Base-by-base conservation (phyloP, 805 yeast species). In the Saccharomycopsis amapae region DNA sequence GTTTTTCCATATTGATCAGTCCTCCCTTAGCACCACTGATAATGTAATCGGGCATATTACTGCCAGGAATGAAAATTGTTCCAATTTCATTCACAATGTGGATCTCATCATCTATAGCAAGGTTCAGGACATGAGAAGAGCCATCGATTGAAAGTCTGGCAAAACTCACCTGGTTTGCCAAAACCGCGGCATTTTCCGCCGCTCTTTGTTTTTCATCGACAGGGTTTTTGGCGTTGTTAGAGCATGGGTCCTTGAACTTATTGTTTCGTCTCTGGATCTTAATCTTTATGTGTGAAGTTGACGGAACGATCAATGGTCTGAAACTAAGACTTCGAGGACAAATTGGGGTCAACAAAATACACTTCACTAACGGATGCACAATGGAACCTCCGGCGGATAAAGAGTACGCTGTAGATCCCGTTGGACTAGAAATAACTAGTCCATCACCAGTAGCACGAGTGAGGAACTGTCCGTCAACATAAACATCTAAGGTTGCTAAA, bases 371-470 rank as follows among this genome's bases (percentile, higher is more conserved):
- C 0, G 97, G 97, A 53, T 89, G 94, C 1, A 86, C 90, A 49
- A 89, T 89, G 12, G 95, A 79, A 1, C 97, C 97, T 12, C 97
- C 97, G 1, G 95, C 78, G 24, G 86, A 76, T 43, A 89, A 66
- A 0, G 95, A 85, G 58, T 89, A 89, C 0, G 97, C 96, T 0
- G 97, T 89, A 7, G 95, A 85, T 0, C 97, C 97, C 0, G 97
- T 89, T 15, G 97, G 97, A 0, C 97, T 85, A 2, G 93, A 73
- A 38, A 87, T 70, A 4, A 80, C 76, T 6, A 89, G 73, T 32
- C 97, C 97, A 62, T 90, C 97, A 1, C 94, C 96, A 0, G 90
- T 84, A 3, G 96, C 88, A 44, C 89, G 76, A 5, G 97, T 90
- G 44, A 90, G 66, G 57, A 81, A 83, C 59, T 84, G 81, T 19